Evolutionary conservation across 1,284 basidiomycete genomes (phyloP).

Genomic region (Golubevia sp.): DNA sequence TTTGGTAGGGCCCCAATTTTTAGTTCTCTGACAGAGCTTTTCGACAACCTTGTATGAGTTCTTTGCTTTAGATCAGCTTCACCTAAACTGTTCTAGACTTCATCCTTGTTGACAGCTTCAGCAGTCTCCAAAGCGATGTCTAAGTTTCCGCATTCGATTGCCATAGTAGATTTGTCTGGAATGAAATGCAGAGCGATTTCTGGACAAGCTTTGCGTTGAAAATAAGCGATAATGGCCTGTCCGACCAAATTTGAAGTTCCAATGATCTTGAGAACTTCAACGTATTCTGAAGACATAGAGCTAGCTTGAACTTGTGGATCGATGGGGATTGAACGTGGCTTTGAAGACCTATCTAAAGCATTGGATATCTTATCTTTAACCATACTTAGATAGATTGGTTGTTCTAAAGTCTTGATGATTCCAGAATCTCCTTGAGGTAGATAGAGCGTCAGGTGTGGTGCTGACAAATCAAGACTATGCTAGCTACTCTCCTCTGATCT

Average conservation of each 20-base stretch:
- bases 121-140: slow-evolving; percentile 59
- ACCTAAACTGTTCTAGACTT: slow-evolving; percentile 54
- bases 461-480: too few species aligned
- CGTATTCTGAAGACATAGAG: slow-evolving; percentile 53
- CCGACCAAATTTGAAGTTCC: slow-evolving; percentile 57
- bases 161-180: slow-evolving; percentile 60
- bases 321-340: slow-evolving; percentile 49
- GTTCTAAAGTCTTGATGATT: slow-evolving; percentile 61
- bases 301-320: slow-evolving; percentile 61
- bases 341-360: slow-evolving; percentile 53
- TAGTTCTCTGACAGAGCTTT: slow-evolving; percentile 57
- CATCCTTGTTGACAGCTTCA: slow-evolving; percentile 47
- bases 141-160: slow-evolving; percentile 60
- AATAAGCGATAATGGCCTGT: slow-evolving; percentile 60
- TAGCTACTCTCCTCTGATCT: too few species aligned
- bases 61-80: slow-evolving; percentile 49
- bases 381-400: slow-evolving; percentile 56
- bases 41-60: slow-evolving; percentile 60
- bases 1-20: too few species aligned
- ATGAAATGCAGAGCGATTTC: slow-evolving; percentile 61
- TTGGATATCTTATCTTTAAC: slow-evolving; percentile 50
- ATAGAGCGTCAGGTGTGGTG: too few species aligned
- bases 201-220: slow-evolving; percentile 61
- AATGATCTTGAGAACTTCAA: slow-evolving; percentile 59
- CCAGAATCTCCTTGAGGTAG: slow-evolving; percentile 58